Evolutionary conservation across 2,329 filamentous ascomycete species (phyloP), one percentile per base, ranked within the genome.

Genomic region (Drechmeria coniospora): DNA sequence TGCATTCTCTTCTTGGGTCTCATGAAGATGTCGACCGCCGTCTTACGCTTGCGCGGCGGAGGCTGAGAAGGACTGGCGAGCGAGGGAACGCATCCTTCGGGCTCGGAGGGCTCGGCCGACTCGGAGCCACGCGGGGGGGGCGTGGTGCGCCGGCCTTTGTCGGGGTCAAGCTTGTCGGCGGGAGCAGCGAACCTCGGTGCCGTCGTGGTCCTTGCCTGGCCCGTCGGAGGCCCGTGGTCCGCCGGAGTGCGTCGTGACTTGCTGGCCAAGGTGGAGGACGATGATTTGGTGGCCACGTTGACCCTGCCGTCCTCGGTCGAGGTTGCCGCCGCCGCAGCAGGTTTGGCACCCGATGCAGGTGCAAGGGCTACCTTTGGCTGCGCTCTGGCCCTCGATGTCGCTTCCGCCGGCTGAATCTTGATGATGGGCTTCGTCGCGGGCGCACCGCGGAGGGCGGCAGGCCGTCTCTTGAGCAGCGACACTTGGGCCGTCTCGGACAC

Each of bases 21-120:
- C 59, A 65, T 64, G 35, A 68, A 68, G n/a, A 66, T 49, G 34
- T 58, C 57, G 4, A 59, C 56, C 1, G 49, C 42, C 38, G 49
- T 42, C 39, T 63, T 63, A 29, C 61, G 54, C 39, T 65, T 65
- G 23, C 50, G 46, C 7, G 37, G 28, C 3, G 40, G 4, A 15
- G 25, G 14, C 6, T 16, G n/a, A 12, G 26, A 12, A 11, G 22
- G 5, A 15, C 31, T 27, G 6, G 22, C n/a, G 4, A 24, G 20
- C 8, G 27, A 13, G 15, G 24, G 17, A 6, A 27, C 16, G 15
- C 24, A 14, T 4, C 29, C 31, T 15, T 29, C 24, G 6, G 31
- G 6, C 12, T 27, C 26, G 6, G 23, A 16, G n/a, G 23, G 31
- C 4, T 21, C 27, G 5, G 17, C 8, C 9, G n/a, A n/a, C n/a